Conservation (phyloP, 805 yeast species). For the Saturnispora mendoncae region DNA sequence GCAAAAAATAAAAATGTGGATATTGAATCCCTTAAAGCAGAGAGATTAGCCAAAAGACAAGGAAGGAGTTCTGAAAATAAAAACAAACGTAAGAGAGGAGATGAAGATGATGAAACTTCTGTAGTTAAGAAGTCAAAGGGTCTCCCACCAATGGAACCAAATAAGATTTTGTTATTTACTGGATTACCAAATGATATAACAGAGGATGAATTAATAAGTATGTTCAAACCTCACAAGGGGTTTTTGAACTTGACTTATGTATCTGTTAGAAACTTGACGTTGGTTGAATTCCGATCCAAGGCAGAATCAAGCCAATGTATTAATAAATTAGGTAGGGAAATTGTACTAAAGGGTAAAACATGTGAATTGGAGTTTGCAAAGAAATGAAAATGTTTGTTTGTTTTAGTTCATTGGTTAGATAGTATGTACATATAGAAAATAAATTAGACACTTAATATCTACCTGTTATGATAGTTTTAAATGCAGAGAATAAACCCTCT, state of each 20-base stretch:
- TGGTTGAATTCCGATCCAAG: slow-evolving; percentile 65
- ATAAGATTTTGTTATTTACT: slow-evolving; percentile 61
- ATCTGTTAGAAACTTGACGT: slow-evolving; percentile 59
- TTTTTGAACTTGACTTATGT: slow-evolving; percentile 62
- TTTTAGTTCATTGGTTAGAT: no score
- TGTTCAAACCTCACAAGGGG: slow-evolving; percentile 49
- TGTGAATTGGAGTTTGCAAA: slow-evolving; percentile 28
- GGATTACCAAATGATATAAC: slow-evolving; percentile 42
- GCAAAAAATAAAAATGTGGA: slow-evolving; percentile 13
- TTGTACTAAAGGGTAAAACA: slow-evolving; percentile 14
- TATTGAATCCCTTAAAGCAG: slow-evolving; percentile 18
- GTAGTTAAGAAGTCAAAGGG: not conserved
- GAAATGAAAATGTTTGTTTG: slow-evolving; percentile 15
- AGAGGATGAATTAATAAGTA: slow-evolving; percentile 31
- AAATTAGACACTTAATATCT: slow-evolving; percentile 40
- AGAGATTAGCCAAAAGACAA: slow-evolving; percentile 19
- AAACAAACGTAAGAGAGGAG: slow-evolving; percentile 14
- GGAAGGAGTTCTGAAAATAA: slow-evolving; percentile 10
- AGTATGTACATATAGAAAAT: slow-evolving; percentile 1
- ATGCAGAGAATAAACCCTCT: slow-evolving; percentile 56
- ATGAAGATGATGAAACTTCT: slow-evolving; percentile 14
- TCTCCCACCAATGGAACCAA: slow-evolving; percentile 43
- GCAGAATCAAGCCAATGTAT: slow-evolving; percentile 34
- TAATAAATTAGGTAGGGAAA: slow-evolving; percentile 16
- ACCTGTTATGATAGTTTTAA: slow-evolving; percentile 71